Conservation (phyloP, 2,329 filamentous ascomycete genomes). For the Colletotrichum lentis region DNA sequence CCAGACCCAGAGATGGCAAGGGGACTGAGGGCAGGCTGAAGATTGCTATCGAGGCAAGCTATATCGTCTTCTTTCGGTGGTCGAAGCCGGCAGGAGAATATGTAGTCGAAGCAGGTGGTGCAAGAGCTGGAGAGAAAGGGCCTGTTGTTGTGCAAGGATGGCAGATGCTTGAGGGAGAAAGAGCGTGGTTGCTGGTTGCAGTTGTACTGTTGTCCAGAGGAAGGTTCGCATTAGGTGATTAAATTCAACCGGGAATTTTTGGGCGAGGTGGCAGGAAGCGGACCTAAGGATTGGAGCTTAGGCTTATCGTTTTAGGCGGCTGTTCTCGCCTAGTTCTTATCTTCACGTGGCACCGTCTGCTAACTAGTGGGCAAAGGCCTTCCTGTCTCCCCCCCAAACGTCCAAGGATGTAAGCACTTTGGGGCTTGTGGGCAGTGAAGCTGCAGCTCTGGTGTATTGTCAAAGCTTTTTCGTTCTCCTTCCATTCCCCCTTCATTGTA, state of each 20-base stretch:
- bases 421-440: constrained; percentile 24
- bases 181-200: constrained; percentile 7
- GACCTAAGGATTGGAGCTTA: constrained; percentile 28
- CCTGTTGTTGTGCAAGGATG: not conserved
- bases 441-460: constrained; percentile 10
- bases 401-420: constrained; percentile 1
- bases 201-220: constrained; percentile 4
- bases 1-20: constrained; percentile 20
- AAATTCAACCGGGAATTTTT: constrained; percentile 35
- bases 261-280: constrained; percentile 38
- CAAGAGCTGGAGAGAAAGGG: not conserved
- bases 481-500: not conserved
- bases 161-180: constrained; percentile 13
- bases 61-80: constrained; percentile 12
- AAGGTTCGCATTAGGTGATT: constrained; percentile 10
- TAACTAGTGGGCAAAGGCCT: constrained; percentile 1
- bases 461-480: constrained; percentile 4
- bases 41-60: not conserved
- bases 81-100: constrained; percentile 4
- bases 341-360: constrained; percentile 33
- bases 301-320: constrained; percentile 29
- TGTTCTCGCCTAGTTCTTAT: constrained; percentile 25
- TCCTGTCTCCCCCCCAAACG: not conserved
- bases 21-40: constrained; percentile 9
- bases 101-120: not conserved